Percentiles rank a stretch among this genome's conserved stretches.
These are phyloP conservation scores for Cladobotryum protrusum DNA, from an alignment of 2,329 filamentous ascomycete genomes.

Conservation along the genomic window DNA sequence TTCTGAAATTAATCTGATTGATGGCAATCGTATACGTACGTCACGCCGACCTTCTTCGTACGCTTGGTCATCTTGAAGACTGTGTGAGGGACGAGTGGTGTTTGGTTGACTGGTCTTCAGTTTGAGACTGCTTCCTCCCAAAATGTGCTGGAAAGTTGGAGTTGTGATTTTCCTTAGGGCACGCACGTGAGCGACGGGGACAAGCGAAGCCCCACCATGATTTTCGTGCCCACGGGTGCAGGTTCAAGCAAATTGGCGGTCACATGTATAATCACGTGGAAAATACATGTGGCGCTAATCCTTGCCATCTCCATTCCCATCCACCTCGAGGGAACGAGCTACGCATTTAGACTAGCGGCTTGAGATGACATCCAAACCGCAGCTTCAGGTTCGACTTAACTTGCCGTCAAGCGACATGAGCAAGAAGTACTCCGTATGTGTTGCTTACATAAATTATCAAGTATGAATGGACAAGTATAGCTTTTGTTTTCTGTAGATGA, in stretches of 20 bases:
- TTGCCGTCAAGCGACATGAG: too few species aligned
- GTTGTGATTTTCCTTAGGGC: constrained; percentile 39
- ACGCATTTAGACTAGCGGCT: too few species aligned
- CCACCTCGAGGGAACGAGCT: too few species aligned
- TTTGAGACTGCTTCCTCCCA: constrained; percentile 24
- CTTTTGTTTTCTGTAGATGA: too few species aligned
- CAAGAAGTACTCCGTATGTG: too few species aligned
- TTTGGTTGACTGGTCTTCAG: constrained; percentile 25
- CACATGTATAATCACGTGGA: neutral
- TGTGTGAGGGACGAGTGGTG: constrained; percentile 30
- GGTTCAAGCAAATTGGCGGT: constrained; percentile 1
- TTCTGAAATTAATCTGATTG: constrained; percentile 5
- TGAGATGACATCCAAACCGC: too few species aligned
- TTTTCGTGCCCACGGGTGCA: neutral
- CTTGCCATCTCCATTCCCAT: too few species aligned
- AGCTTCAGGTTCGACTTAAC: too few species aligned
- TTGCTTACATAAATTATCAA: too few species aligned
- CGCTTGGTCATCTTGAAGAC: constrained; percentile 82
- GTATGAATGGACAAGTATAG: too few species aligned
- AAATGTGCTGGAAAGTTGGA: constrained; percentile 29
- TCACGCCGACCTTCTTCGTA: constrained; percentile 97
- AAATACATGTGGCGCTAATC: too few species aligned
- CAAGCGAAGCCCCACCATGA: constrained; percentile 16
- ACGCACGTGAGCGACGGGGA: constrained; percentile 31
- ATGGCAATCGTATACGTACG: constrained; percentile 36